Evolutionary conservation across 495 filamentous ascomycete species (phyloP).

Genomic region (Filosporella fistucella): DNA sequence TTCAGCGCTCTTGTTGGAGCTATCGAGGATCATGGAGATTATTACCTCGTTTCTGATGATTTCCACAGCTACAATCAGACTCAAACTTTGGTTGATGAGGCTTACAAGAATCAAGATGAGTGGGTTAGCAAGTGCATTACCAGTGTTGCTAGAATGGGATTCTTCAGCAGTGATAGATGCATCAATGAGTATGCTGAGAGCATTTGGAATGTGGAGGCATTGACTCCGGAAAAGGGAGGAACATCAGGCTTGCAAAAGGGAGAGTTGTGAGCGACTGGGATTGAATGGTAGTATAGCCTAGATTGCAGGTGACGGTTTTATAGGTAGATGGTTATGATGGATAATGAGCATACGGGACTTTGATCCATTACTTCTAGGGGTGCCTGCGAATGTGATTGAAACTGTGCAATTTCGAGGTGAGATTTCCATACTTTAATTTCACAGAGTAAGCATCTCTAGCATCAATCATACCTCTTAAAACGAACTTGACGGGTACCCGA

Average conservation of each 20-base stretch:
- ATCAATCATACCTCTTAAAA: no score
- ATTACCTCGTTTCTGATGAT: slow-evolving; percentile 95
- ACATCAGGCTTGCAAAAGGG: slow-evolving; percentile 15
- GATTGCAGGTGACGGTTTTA: no score
- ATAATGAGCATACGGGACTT: no score
- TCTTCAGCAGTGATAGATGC: slow-evolving; percentile 94
- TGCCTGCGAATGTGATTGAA: no score
- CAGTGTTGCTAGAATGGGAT: slow-evolving; percentile 88
- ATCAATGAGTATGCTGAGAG: slow-evolving; percentile 96
- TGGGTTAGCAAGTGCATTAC: slow-evolving; percentile 89
- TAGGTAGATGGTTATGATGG: no score
- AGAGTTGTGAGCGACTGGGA: slow-evolving; percentile 17
- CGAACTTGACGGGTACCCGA: no score
- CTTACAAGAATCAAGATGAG: slow-evolving; percentile 83
- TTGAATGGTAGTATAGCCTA: no score
- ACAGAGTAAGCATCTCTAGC: no score
- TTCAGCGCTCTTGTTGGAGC: slow-evolving; percentile 79
- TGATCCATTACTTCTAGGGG: no score
- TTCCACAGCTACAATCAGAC: slow-evolving; percentile 92
- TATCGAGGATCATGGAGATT: slow-evolving; percentile 90
- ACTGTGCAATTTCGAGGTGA: no score
- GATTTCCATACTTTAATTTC: no score
- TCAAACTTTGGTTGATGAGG: slow-evolving; percentile 82
- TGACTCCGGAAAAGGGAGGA: slow-evolving; percentile 9
- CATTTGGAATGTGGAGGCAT: slow-evolving; percentile 93